Conservation (phyloP, 179 eudicot genomes). For the Silene vulgaris region DNA sequence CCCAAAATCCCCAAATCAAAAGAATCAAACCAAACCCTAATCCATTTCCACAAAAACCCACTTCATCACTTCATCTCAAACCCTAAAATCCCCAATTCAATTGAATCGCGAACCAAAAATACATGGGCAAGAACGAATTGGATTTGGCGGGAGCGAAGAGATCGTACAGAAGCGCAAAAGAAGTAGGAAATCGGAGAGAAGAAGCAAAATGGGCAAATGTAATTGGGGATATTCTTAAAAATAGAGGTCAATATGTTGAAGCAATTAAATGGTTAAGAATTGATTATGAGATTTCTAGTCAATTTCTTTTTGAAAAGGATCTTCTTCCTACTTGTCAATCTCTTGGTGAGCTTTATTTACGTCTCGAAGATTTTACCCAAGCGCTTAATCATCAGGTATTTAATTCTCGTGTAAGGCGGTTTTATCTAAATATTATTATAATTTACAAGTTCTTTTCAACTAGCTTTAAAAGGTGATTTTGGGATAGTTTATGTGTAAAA, state of each 20-base stretch:
- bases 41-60: no score
- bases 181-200: slow-evolving; percentile 61
- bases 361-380: slow-evolving; percentile 44
- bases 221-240: slow-evolving; percentile 66
- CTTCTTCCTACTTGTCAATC: slow-evolving; percentile 86
- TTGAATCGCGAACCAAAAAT: background rate
- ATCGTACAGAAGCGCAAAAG: slow-evolving; percentile 51
- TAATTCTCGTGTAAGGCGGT: background rate
- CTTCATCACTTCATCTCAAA: background rate
- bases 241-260: slow-evolving; percentile 72
- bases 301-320: slow-evolving; percentile 55
- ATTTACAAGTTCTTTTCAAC: no score
- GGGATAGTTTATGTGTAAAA: no score
- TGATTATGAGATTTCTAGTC: slow-evolving; percentile 61
- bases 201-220: slow-evolving; percentile 95
- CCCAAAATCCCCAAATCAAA: background rate
- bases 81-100: slow-evolving; percentile 13
- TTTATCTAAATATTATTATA: background rate
- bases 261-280: slow-evolving; percentile 73
- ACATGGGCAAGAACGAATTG: slow-evolving; percentile 43
- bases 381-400: slow-evolving; percentile 77
- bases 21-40: background rate
- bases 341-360: slow-evolving; percentile 73
- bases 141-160: slow-evolving; percentile 56
- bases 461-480: no score